These are phyloP conservation scores for Paracamarosporium sp. DNA, from an alignment of 2,329 filamentous ascomycete genomes.

Conservation along the genomic window DNA sequence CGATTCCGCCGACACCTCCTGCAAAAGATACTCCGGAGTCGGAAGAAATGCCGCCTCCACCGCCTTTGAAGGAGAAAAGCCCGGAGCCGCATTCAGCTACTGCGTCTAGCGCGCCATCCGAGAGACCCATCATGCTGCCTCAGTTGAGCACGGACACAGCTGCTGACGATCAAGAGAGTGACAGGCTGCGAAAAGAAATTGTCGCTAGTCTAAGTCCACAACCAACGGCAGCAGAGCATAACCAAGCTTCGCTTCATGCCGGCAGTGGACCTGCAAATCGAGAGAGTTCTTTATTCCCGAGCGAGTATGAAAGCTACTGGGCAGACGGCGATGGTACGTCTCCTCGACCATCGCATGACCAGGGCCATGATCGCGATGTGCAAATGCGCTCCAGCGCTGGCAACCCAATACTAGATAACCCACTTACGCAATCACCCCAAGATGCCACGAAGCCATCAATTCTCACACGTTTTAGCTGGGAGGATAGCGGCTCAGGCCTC, in stretches of 20 bases:
- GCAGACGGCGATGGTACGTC: conserved; percentile 54
- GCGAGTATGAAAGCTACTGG: conserved; percentile 74
- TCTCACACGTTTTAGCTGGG: conserved; percentile 42
- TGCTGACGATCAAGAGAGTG: conserved; percentile 71
- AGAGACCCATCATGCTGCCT: conserved; percentile 34
- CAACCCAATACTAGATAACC: conserved; percentile 12
- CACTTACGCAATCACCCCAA: conserved; percentile 15
- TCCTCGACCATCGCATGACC: conserved; percentile 40
- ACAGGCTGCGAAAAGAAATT: conserved; percentile 76
- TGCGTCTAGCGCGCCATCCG: conserved; percentile 18
- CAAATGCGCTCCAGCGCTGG: conserved; percentile 13
- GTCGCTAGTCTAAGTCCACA: conserved; percentile 67
- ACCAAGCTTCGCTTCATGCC: conserved; percentile 34
- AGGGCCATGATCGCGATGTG: conserved; percentile 13
- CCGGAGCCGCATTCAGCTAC: conserved; percentile 16
- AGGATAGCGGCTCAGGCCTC: conserved; percentile 22
- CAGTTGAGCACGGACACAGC: conserved; percentile 58
- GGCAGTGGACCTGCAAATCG: conserved; percentile 41
- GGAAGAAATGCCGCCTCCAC: conserved; percentile 37
- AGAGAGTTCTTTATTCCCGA: conserved; percentile 69
- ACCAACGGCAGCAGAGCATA: conserved; percentile 23
- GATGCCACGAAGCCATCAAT: conserved; percentile 25
- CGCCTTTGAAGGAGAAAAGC: conserved; percentile 49
- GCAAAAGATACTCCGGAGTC: conserved; percentile 50
- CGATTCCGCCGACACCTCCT: conserved; percentile 54